Conservation (phyloP, 495 filamentous ascomycete genomes). For the Collariella sp. region DNA sequence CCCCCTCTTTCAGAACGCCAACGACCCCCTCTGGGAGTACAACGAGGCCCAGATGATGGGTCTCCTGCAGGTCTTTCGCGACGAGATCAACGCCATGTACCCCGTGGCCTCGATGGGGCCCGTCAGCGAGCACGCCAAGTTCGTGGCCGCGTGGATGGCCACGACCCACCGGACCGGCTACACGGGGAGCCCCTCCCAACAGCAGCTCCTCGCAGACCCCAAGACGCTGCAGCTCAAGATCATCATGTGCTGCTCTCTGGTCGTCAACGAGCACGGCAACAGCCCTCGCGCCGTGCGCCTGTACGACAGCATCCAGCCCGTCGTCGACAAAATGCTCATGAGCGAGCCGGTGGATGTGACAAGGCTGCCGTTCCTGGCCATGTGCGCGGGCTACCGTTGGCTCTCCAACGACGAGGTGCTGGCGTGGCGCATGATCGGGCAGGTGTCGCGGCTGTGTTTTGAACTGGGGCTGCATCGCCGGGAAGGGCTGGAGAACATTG, state of each 20-base stretch:
- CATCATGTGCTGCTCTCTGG: slow-evolving; percentile 64
- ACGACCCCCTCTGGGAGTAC: slow-evolving; percentile 68
- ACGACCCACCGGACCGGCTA: slow-evolving; percentile 24
- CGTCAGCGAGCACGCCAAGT: slow-evolving; percentile 54
- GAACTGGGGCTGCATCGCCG: slow-evolving; percentile 73
- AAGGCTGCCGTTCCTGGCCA: slow-evolving; percentile 61
- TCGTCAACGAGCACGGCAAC: slow-evolving; percentile 65
- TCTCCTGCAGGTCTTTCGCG: slow-evolving; percentile 64
- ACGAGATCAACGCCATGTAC: slow-evolving; percentile 83
- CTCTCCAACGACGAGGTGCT: slow-evolving; percentile 72
- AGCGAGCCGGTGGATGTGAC: slow-evolving; percentile 56
- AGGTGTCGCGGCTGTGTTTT: slow-evolving; percentile 65
- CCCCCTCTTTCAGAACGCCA: slow-evolving; percentile 32
- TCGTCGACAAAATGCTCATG: slow-evolving; percentile 60
- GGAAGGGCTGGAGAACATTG: slow-evolving; percentile 59
- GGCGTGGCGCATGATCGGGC: slow-evolving; percentile 70
- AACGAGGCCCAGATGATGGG: slow-evolving; percentile 62
- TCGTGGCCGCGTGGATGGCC: slow-evolving; percentile 63
- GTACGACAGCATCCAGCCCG: slow-evolving; percentile 60
- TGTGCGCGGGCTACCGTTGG: slow-evolving; percentile 78
- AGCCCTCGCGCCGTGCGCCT: slow-evolving; percentile 62
- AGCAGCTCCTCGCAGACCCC: slow-evolving; percentile 59
- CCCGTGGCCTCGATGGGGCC: slow-evolving; percentile 65
- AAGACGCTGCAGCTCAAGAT: slow-evolving; percentile 67
- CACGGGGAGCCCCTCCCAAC: slow-evolving; percentile 23